These are phyloP conservation scores for Westerdykella ornata DNA, from an alignment of 2,329 filamentous ascomycete genomes.

Conservation along the genomic window DNA sequence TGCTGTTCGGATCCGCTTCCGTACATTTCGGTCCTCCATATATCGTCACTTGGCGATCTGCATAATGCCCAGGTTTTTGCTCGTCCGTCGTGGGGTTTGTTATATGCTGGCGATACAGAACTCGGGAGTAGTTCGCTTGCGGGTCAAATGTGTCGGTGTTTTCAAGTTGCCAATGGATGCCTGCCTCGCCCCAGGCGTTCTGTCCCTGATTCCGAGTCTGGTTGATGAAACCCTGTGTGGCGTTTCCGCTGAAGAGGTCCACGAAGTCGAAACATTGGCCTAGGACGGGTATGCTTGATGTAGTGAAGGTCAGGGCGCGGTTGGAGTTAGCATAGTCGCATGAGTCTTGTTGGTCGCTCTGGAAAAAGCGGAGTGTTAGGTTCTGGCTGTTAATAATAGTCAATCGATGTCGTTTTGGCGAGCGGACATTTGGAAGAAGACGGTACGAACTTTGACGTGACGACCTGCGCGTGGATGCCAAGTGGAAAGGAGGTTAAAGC, in stretches of 20 bases:
- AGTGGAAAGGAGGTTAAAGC: too few species aligned
- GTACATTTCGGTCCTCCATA: conserved; percentile 1
- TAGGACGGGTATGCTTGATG: conserved; percentile 1
- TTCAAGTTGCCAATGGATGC: conserved; percentile 3
- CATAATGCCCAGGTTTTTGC: neutral
- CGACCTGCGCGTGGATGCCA: too few species aligned
- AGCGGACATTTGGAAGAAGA: too few species aligned
- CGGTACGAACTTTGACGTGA: too few species aligned
- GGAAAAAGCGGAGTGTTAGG: conserved; percentile 3
- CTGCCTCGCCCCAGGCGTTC: neutral
- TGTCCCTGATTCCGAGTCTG: neutral
- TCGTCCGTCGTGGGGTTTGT: neutral
- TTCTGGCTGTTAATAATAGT: neutral
- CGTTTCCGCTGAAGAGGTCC: conserved; percentile 5
- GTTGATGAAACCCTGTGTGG: conserved; percentile 5
- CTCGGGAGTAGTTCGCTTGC: conserved; percentile 3
- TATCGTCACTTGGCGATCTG: conserved; percentile 1
- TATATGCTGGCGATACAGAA: conserved; percentile 5
- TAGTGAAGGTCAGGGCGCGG: conserved; percentile 1
- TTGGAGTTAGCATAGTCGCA: neutral
- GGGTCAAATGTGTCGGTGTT: conserved; percentile 2
- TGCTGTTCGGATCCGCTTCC: conserved; percentile 1
- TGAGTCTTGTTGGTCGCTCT: conserved; percentile 1
- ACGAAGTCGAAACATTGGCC: conserved; percentile 4
- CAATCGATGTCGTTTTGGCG: too few species aligned